phyloP scores from a whole-genome alignment of 768 basidiomycete genomes.

The Lactarius vividus region DNA sequence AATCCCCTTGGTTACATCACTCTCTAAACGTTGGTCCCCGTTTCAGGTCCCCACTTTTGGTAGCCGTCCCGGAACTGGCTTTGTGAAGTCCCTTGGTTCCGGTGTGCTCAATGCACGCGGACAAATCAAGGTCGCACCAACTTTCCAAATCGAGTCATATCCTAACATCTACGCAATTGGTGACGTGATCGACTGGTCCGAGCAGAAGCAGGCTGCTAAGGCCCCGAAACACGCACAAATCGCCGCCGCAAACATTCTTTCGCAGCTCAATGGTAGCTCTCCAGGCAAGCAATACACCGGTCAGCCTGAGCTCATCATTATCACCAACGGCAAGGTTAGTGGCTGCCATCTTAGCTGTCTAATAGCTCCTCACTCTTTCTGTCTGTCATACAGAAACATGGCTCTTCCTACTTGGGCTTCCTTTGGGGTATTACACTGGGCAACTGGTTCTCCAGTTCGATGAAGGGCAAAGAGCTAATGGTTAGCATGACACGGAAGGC shows the following conservation, averaged over 20 bases:
- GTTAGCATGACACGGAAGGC: slow-evolving; percentile 20
- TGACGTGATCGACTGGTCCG: slow-evolving; percentile 60
- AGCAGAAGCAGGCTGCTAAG: slow-evolving; percentile 61
- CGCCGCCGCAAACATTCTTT: slow-evolving; percentile 49
- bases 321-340: slow-evolving; percentile 28
- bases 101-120: slow-evolving; percentile 38
- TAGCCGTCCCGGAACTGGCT: slow-evolving; percentile 49
- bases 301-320: slow-evolving; percentile 49
- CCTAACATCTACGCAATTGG: slow-evolving; percentile 62
- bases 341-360: background rate
- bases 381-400: slow-evolving; percentile 7
- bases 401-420: slow-evolving; percentile 17
- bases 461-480: slow-evolving; percentile 24
- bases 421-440: slow-evolving; percentile 25
- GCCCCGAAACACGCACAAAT: slow-evolving; percentile 42
- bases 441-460: slow-evolving; percentile 24
- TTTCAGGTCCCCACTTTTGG: slow-evolving; percentile 34
- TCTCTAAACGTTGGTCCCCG: background rate
- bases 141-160: slow-evolving; percentile 52
- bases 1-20: background rate
- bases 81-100: slow-evolving; percentile 47
- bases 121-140: slow-evolving; percentile 52
- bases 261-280: slow-evolving; percentile 40
- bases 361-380: background rate
- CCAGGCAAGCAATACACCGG: slow-evolving; percentile 46